Evolutionary conservation across 2,329 filamentous ascomycete genomes (phyloP), one percentile per base, ranked within the genome.

Genomic region (Aspergillus sp.): DNA sequence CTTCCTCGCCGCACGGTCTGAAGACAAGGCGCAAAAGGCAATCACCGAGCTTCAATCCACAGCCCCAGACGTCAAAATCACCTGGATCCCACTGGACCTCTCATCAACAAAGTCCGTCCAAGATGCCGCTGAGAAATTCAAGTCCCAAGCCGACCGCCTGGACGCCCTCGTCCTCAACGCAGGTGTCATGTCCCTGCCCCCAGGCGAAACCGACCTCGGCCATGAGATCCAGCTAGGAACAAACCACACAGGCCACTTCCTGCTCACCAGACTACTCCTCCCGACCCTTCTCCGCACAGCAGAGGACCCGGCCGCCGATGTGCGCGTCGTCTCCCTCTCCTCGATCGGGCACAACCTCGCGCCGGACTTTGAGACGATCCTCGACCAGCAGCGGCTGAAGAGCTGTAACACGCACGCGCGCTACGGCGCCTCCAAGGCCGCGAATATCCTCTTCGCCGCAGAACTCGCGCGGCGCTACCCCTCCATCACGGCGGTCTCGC

Each of bases 351-450:
- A 61, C 33, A 52, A 45, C 15, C 46, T 49, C 27, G 56, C 56
- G 2, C 58, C 58, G 6, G 21, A 52, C 1, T 66, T 72, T 19
- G 66, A 69, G 12, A 69, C 65, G 0, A 69, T 73, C n/a, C 24
- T 71, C 0, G 62, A 72, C 4, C 70, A 70, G 24, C 61, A 68
- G 3, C 66, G 65, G 27, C 61, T 73, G 3, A 70, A 73, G 4
- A 58, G 61, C 0, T 61, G 69, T 21, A 72, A 71, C 24, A 69
- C 73, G 1, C 76, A 72, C 67, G 41, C 56, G 27, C 60, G 67
- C 61, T 82, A 82, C 57, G 76, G 71, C 2, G 76, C 77, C 21
- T 75, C 72, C 43, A 82, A 82, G 62, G 70, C 77, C 2, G 79
- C 79, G 1, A 80, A 78, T 56, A 73, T 81, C n/a, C 64, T 81